These are phyloP conservation scores for Candida nonsorbophila DNA, from an alignment of 805 yeast species.

Conservation along the genomic window DNA sequence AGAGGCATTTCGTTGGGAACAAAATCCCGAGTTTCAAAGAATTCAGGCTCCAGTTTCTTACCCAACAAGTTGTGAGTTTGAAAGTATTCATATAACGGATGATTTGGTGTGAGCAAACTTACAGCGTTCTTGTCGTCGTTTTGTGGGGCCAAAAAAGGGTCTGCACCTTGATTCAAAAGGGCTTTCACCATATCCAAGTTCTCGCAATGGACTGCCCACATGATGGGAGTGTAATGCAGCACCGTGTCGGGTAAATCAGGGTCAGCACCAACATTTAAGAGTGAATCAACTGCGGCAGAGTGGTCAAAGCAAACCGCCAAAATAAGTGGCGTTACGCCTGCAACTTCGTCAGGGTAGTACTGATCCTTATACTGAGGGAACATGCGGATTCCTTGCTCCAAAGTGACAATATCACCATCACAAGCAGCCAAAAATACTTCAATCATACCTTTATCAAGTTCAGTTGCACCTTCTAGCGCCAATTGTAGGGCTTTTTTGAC, in stretches of 20 bases:
- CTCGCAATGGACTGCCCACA: conserved; percentile 80
- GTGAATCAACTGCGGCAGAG: conserved; percentile 39
- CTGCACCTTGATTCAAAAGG: conserved; percentile 61
- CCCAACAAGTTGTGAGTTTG: conserved; percentile 41
- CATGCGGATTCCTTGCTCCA: conserved; percentile 20
- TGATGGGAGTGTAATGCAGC: conserved; percentile 60
- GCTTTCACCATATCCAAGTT: conserved; percentile 50
- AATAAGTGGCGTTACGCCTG: conserved; percentile 32
- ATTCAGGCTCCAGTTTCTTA: conserved; percentile 9
- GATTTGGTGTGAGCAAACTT: conserved; percentile 49
- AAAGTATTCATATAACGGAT: conserved; percentile 52
- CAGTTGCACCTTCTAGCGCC: conserved; percentile 7
- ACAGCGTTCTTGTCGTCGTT: conserved; percentile 45
- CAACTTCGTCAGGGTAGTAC: conserved; percentile 18
- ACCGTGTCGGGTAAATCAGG: conserved; percentile 47
- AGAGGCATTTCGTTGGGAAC: conserved; percentile 19
- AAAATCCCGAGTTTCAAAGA: conserved; percentile 13
- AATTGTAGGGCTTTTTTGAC: conserved; percentile 22
- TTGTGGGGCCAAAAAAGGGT: conserved; percentile 37
- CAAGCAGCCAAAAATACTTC: conserved; percentile 27
- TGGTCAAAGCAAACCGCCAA: conserved; percentile 55
- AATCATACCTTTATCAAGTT: conserved; percentile 9
- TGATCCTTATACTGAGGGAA: conserved; percentile 16
- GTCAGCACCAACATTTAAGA: conserved; percentile 41
- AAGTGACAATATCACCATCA: conserved; percentile 32